Evolutionary conservation across 345 rosid genomes (phyloP).

Genomic region (Sisymbrium altissimum): DNA sequence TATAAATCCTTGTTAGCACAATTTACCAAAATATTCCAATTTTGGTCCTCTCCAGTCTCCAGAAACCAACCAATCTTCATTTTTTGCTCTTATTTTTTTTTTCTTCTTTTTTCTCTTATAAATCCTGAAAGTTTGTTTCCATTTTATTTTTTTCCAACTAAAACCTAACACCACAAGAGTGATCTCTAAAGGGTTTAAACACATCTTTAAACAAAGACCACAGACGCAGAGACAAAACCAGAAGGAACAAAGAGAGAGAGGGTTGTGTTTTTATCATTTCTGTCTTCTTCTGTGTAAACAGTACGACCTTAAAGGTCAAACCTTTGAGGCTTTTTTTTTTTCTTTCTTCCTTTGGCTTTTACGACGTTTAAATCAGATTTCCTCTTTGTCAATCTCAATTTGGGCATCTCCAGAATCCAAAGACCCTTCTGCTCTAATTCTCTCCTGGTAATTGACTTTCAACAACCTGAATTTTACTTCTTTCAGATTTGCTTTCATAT

Average conservation of each 20-base stretch:
- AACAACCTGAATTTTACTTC: not conserved
- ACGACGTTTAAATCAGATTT: slow-evolving; percentile 7
- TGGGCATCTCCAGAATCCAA: not conserved
- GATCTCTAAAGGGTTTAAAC: slow-evolving; percentile 12
- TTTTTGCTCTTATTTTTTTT: not conserved
- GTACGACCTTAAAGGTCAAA: slow-evolving; percentile 29
- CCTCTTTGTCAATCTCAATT: slow-evolving; percentile 15
- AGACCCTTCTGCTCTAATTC: slow-evolving; percentile 18
- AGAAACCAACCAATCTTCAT: not conserved
- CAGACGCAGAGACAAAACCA: slow-evolving; percentile 9
- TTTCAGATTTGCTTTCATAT: not conserved
- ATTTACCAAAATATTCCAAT: not conserved
- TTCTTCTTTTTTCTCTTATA: not conserved
- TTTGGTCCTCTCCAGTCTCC: not conserved
- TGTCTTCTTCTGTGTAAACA: slow-evolving; percentile 28
- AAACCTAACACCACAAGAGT: slow-evolving; percentile 28
- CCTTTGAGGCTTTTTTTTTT: slow-evolving; percentile 7
- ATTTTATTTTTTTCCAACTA: not conserved
- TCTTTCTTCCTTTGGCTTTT: slow-evolving; percentile 20
- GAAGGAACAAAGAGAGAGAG: not conserved
- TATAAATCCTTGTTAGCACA: not conserved
- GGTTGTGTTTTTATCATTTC: not conserved
- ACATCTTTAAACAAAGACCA: slow-evolving; percentile 33
- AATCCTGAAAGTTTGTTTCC: not conserved
- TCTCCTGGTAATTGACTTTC: slow-evolving; percentile 34